These are phyloP conservation scores for Bombardia bombarda DNA, from an alignment of 495 filamentous ascomycete genomes.

Conservation along the genomic window DNA sequence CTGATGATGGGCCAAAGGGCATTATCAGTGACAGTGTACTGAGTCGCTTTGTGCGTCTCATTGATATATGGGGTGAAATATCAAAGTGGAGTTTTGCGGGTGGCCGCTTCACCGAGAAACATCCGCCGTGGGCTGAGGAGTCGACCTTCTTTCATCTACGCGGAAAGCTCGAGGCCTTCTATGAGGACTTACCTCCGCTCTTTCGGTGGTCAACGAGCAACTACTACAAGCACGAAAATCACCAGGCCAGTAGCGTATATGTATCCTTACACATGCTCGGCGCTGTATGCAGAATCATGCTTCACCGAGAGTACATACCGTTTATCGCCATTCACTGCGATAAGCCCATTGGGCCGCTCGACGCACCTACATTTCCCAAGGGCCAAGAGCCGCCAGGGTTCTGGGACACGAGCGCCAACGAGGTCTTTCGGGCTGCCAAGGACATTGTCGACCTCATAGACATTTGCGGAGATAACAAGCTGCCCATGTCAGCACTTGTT, in stretches of 20 bases:
- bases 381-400: conserved; percentile 46
- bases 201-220: conserved; percentile 66
- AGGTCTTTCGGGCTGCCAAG: conserved; percentile 64
- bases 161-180: conserved; percentile 55
- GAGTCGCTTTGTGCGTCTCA: conserved; percentile 66
- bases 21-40: conserved; percentile 54
- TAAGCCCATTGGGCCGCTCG: conserved; percentile 63
- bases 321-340: conserved; percentile 68
- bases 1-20: conserved; percentile 17
- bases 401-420: conserved; percentile 68
- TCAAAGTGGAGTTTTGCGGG: conserved; percentile 69
- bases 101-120: conserved; percentile 53
- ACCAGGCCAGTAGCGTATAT: conserved; percentile 65
- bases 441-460: conserved; percentile 70
- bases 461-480: conserved; percentile 61
- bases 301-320: conserved; percentile 75
- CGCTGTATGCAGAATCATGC: conserved; percentile 66
- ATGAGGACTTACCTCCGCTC: conserved; percentile 57
- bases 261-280: conserved; percentile 72
- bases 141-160: conserved; percentile 58
- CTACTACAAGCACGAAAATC: conserved; percentile 72
- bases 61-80: conserved; percentile 72
- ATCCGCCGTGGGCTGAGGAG: conserved; percentile 54
- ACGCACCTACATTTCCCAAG: conserved; percentile 56
- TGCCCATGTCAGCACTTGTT: conserved; percentile 74